A percentile compares a stretch with the other conserved stretches of the same genome.
Conservation (phyloP, 306 rosid genomes). For the Cucumis melo region DNA sequence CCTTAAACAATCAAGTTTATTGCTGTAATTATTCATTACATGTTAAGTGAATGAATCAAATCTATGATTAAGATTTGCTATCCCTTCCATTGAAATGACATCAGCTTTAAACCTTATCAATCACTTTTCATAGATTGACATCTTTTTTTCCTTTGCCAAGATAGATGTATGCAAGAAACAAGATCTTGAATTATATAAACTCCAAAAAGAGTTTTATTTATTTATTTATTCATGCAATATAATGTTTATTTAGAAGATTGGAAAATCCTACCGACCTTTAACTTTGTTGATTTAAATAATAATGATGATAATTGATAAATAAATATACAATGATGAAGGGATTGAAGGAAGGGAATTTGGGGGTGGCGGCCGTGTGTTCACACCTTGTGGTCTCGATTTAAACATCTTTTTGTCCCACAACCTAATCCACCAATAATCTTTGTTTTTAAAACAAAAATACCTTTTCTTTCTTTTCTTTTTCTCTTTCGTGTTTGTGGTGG, state of each 20-base stretch:
- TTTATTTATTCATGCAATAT: not conserved
- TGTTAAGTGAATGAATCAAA: no score
- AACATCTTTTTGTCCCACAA: not conserved
- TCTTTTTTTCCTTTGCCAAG: not conserved
- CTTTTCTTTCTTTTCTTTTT: not conserved
- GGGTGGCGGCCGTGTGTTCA: conserved; percentile 2
- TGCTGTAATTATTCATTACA: not conserved
- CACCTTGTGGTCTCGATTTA: not conserved
- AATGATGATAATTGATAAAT: not conserved
- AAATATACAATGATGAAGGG: not conserved
- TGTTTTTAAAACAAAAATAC: no score
- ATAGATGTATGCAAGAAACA: not conserved
- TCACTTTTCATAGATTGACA: not conserved
- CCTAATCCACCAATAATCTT: not conserved
- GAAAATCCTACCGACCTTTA: not conserved
- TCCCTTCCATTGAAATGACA: not conserved
- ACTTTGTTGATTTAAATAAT: not conserved
- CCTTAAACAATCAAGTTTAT: not conserved
- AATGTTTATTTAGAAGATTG: not conserved
- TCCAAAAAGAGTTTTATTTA: not conserved
- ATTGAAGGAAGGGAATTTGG: not conserved
- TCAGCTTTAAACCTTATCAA: not conserved
- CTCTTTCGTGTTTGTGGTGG: not conserved
- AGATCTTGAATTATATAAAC: not conserved
- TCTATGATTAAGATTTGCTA: not conserved